phyloP scores from a whole-genome alignment of 352 stramenopile genomes.

The Phytopythium boreale region DNA sequence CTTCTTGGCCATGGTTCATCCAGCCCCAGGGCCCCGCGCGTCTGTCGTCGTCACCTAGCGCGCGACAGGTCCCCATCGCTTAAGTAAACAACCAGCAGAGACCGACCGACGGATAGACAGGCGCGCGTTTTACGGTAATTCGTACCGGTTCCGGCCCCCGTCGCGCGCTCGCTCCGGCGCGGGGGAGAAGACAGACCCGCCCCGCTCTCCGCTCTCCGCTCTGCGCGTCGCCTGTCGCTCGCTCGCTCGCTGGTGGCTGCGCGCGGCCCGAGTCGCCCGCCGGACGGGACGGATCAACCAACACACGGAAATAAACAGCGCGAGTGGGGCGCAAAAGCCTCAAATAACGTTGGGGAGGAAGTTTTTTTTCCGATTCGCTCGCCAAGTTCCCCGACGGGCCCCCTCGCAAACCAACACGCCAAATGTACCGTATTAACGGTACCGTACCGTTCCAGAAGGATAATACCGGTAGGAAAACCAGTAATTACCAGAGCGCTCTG shows the following conservation, averaged over 20 bases:
- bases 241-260: background rate
- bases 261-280: background rate
- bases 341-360: constrained; percentile 4
- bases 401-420: background rate
- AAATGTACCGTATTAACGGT: background rate
- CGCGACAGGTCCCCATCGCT: no score
- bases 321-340: no score
- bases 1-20: constrained; percentile 64
- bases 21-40: background rate
- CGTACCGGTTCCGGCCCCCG: background rate
- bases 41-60: no score
- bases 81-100: no score
- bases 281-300: background rate
- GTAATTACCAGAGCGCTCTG: background rate
- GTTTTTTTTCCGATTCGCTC: background rate
- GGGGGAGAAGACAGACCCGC: no score
- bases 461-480: background rate
- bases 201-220: no score
- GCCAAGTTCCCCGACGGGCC: no score
- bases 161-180: background rate
- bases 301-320: background rate
- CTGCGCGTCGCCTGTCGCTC: background rate
- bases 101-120: no score
- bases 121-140: no score
- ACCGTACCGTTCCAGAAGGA: background rate